Base-by-base conservation (phyloP, 2,329 filamentous ascomycete genomes). In the Ophiobolus disseminans region DNA sequence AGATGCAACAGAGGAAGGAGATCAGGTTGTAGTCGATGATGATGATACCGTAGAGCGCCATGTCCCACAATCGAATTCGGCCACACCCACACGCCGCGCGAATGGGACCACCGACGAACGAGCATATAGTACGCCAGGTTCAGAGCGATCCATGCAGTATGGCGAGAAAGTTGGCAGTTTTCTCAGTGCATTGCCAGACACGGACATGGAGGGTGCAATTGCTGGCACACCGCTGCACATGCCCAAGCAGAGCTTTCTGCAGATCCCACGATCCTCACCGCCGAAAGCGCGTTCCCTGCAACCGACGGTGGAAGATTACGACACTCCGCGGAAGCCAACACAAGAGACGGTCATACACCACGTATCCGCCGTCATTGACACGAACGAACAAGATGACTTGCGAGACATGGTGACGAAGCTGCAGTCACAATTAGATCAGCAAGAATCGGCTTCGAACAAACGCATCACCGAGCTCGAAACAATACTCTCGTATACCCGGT, bases 141-240 rank as follows among this genome's bases (percentile, higher is more conserved):
- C 66, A 4, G 69, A 68, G 37, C 55, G 52, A 17, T 72, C 70
- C 9, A 72, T 73, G 67, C 65, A 67, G 51, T 66, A 73, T 22
- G 66, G 72, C 1, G 70, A 73, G 53, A 73, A 72, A 45, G 70
- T 72, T 16, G 62, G 69, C 36, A 71, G 68, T 43, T 73, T 72
- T 48, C 60, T 73, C 38, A 70, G 68, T 48, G 68, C 69, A n/a
- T 52, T 72, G 30, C 69, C 69, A 30, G 70, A 73, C 43, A 64
- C 67, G 2, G 68, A 70, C 23, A 55, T 70, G 54, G 65, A 63
- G 20, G 58, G 61, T 36, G 62, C 60, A 0, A 50, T 64, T 16
- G 55, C 58, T 0, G 64, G 63, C 9, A 68, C 66, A 8, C 65
- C 69, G 9, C 45, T 65, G 28, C 63, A 59, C 41, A 36, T 54